Percentiles rank a stretch among this genome's conserved stretches.
phyloP scores from a whole-genome alignment of 2,329 filamentous ascomycete species.

The Chalara sp. region DNA sequence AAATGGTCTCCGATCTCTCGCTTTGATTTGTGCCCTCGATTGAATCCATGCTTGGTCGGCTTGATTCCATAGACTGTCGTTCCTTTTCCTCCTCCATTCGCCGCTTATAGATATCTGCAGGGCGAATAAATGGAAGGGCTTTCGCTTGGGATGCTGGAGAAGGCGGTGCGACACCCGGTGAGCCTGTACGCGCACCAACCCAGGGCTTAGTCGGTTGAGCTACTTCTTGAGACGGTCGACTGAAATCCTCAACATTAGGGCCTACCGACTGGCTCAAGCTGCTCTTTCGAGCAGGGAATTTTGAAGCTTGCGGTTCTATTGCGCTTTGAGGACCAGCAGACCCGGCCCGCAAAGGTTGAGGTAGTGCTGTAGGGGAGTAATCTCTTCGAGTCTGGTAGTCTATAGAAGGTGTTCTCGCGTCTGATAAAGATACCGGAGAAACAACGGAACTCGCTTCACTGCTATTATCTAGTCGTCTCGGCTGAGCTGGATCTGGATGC shows the following conservation, averaged over 20 bases:
- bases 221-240: constrained; percentile 9
- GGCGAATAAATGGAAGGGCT: constrained; percentile 58
- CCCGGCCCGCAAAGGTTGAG: constrained; percentile 38
- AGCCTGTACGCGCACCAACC: constrained; percentile 24
- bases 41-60: constrained; percentile 50
- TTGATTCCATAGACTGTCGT: constrained; percentile 48
- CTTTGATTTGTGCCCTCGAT: constrained; percentile 25
- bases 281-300: constrained; percentile 55
- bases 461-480: constrained; percentile 7
- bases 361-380: constrained; percentile 45
- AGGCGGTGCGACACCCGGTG: constrained; percentile 29
- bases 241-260: constrained; percentile 19
- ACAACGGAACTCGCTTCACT: constrained; percentile 10
- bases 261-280: constrained; percentile 45
- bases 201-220: constrained; percentile 20
- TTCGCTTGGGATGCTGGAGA: constrained; percentile 37
- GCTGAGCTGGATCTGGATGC: constrained; percentile 9
- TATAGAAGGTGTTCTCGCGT: constrained; percentile 16
- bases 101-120: constrained; percentile 68
- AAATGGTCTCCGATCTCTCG: constrained; percentile 19
- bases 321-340: constrained; percentile 29
- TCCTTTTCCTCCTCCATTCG: constrained; percentile 64
- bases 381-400: constrained; percentile 37
- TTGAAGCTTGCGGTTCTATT: constrained; percentile 28
- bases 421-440: constrained; percentile 16